phyloP scores from a whole-genome alignment of 23 red algal species.

The Chondrus crispus region DNA sequence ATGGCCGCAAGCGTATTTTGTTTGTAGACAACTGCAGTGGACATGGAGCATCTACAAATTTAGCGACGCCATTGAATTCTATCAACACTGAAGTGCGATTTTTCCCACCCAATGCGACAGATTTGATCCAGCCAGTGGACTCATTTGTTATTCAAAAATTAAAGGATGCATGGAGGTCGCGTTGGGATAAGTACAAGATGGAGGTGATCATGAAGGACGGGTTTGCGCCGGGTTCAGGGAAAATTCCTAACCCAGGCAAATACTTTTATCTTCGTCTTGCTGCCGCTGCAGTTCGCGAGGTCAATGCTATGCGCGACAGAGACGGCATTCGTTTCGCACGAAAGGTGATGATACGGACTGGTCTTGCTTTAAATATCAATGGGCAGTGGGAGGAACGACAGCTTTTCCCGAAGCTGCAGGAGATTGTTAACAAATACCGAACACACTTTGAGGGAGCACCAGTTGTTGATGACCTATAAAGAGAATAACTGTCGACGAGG shows the following conservation, averaged over 20 bases:
- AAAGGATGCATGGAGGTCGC: not conserved
- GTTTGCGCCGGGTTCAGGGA: not conserved
- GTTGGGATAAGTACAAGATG: not conserved
- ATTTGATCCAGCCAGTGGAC: not conserved
- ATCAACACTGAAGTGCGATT: not conserved
- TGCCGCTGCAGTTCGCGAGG: not conserved
- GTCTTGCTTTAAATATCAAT: not conserved
- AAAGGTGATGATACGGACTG: not conserved
- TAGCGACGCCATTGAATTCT: not conserved
- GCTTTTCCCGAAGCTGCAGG: not conserved
- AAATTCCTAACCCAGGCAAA: not conserved
- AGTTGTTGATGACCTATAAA: too few relatives aligned
- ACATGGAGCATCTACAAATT: not conserved
- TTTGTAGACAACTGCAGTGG: not conserved
- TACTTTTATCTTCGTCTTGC: not conserved
- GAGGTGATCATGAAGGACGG: not conserved
- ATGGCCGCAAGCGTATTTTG: not conserved
- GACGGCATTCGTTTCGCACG: not conserved
- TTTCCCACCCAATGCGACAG: not conserved
- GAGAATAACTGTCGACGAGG: too few relatives aligned
- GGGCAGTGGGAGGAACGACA: not conserved
- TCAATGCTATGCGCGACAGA: not conserved
- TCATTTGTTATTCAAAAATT: slow-evolving; percentile 1
- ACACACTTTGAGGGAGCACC: not conserved
- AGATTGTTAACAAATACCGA: not conserved